phyloP scores from a whole-genome alignment of 2,329 filamentous ascomycete genomes.

The Whalleya microplaca region DNA sequence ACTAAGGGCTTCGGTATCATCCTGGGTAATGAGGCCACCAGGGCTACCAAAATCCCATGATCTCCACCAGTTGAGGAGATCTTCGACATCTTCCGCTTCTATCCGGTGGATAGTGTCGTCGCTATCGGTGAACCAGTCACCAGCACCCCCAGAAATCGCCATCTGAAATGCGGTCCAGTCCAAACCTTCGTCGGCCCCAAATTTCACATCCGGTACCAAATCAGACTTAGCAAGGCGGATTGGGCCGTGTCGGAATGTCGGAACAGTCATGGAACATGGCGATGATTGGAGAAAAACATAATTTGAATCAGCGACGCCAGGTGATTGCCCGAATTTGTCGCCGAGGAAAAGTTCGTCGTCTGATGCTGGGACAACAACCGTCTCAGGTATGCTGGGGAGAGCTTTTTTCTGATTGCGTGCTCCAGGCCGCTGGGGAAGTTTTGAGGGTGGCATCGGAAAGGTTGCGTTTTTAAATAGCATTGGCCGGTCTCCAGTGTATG shows the following conservation, averaged over 20 bases:
- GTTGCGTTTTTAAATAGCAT: constrained; percentile 24
- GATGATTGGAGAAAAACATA: constrained; percentile 54
- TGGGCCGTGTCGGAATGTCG: constrained; percentile 57
- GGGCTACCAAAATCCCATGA: constrained; percentile 50
- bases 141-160: constrained; percentile 62
- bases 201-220: constrained; percentile 41
- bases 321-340: constrained; percentile 12
- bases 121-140: constrained; percentile 52
- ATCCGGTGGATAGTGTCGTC: constrained; percentile 43
- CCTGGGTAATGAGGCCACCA: constrained; percentile 42
- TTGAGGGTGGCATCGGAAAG: constrained; percentile 39
- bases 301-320: constrained; percentile 44
- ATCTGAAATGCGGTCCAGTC: constrained; percentile 71
- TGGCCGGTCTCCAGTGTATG: constrained; percentile 16
- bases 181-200: constrained; percentile 53
- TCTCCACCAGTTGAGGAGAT: constrained; percentile 56
- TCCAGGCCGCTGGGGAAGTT: constrained; percentile 31
- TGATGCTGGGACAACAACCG: constrained; percentile 12
- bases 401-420: constrained; percentile 28
- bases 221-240: constrained; percentile 56
- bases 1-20: constrained; percentile 36
- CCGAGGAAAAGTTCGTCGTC: constrained; percentile 22
- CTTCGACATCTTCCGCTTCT: constrained; percentile 52
- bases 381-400: constrained; percentile 37
- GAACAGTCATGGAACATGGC: constrained; percentile 52